Base-by-base conservation (phyloP, 108 stramenopile species). In the Nannochloropsis gaditana region DNA sequence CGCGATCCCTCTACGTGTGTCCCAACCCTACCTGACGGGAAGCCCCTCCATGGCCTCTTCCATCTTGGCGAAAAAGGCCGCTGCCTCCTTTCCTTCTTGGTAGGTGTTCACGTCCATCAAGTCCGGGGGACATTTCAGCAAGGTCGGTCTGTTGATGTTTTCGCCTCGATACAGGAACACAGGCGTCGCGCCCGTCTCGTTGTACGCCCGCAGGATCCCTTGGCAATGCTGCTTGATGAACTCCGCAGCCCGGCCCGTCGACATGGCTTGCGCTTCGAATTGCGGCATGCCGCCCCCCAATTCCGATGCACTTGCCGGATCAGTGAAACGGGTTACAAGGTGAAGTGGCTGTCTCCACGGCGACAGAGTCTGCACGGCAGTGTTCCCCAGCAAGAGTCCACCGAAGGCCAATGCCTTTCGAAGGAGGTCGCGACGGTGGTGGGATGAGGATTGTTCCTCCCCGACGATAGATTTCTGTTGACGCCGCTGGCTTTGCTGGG, bases 201-300 rank as follows among this genome's bases (percentile, higher is more conserved):
- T 73, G n/a, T 73, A 73, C 59, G 59, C 59, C 59, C n/a, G 15
- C 59, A 73, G n/a, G n/a, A 73, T 73, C 6, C 59, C 59, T 73
- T 73, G 59, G 8, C 59, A 73, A 73, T 73, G 15, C 59, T n/a
- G 59, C 59, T 73, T 73, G n/a, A 73, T 73, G n/a, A 73, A 73
- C 15, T 73, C 59, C 15, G 59, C 59, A n/a, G 59, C 59, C 59
- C 59, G 15, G 3, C 59, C 59, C 5, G 59, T 73, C 19, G 5
- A 5, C 59, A 73, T 73, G n/a, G 59, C 59, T n/a, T 73, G 5
- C 19, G n/a, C 59, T 73, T 73, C 59, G 59, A 73, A 15, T 1
- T 31, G 31, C 31, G 31, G 31, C 31, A 31, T 31, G 31, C 31
- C 31, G 31, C 31, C 31, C 31, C 31, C 31, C 31, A 31, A 31